Evolutionary conservation across 352 stramenopile species (phyloP).

Genomic region (Lagenidium giganteum): DNA sequence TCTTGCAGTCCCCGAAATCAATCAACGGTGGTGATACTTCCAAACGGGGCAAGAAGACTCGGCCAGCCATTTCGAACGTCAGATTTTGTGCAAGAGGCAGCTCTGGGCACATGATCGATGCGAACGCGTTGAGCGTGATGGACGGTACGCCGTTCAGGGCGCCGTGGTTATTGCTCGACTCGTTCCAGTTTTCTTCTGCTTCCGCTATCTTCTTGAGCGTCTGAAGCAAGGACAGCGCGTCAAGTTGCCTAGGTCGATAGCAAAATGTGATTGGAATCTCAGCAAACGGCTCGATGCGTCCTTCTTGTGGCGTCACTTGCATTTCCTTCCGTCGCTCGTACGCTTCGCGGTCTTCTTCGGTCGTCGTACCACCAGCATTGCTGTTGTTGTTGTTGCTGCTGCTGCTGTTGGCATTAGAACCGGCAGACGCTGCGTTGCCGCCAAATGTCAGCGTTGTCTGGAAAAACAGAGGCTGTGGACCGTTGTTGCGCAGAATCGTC

Average conservation of each 20-base stretch:
- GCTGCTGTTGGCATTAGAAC: background rate
- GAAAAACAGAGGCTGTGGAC: slow-evolving; percentile 57
- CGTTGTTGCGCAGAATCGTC: slow-evolving; percentile 75
- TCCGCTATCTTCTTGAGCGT: slow-evolving; percentile 21
- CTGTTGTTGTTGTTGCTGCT: too few relatives aligned
- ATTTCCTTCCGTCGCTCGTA: slow-evolving; percentile 73
- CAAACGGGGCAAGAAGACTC: slow-evolving; percentile 45
- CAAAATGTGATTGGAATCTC: slow-evolving; percentile 37
- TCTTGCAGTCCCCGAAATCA: slow-evolving; percentile 84
- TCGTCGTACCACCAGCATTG: slow-evolving; percentile 1
- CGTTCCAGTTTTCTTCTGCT: too few relatives aligned
- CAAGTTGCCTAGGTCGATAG: slow-evolving; percentile 40
- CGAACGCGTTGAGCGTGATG: slow-evolving; percentile 50
- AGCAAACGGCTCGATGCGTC: slow-evolving; percentile 57
- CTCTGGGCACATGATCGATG: slow-evolving; percentile 65
- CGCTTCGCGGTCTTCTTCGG: slow-evolving; percentile 55
- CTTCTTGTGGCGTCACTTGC: slow-evolving; percentile 43
- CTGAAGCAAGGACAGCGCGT: too few relatives aligned
- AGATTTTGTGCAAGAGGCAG: slow-evolving; percentile 67
- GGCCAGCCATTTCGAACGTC: slow-evolving; percentile 68
- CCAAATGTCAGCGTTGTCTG: slow-evolving; percentile 50
- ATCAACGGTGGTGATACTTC: slow-evolving; percentile 37
- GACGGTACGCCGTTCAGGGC: slow-evolving; percentile 5
- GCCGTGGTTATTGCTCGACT: slow-evolving; percentile 6
- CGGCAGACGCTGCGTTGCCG: background rate